A percentile compares a stretch with the other conserved stretches of the same genome.
phyloP scores from a whole-genome alignment of 1,139 yeast species.

The Yamadazyma pseudoaaseri region DNA sequence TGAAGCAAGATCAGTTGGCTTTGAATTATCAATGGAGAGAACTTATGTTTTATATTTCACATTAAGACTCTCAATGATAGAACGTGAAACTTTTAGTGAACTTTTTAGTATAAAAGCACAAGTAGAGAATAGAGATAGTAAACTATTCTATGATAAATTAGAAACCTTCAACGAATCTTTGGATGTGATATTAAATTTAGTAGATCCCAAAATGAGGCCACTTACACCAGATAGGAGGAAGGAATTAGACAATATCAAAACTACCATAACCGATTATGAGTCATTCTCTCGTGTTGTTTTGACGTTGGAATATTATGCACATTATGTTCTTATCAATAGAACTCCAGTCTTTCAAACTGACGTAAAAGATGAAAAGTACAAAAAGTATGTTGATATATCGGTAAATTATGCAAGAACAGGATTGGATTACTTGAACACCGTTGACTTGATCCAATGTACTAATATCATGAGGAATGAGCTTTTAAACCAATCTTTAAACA shows the following conservation, averaged over 20 bases:
- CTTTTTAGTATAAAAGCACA: slow-evolving; percentile 18
- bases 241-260: not conserved
- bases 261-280: not conserved
- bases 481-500: slow-evolving; percentile 30
- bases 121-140: slow-evolving; percentile 7
- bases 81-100: slow-evolving; percentile 18
- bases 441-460: slow-evolving; percentile 17
- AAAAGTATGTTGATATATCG: slow-evolving; percentile 20
- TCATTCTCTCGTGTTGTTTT: slow-evolving; percentile 3
- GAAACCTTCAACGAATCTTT: slow-evolving; percentile 17
- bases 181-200: slow-evolving; percentile 14
- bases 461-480: slow-evolving; percentile 31
- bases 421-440: slow-evolving; percentile 20
- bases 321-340: slow-evolving; percentile 33
- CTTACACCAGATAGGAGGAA: not conserved
- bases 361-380: slow-evolving; percentile 15
- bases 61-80: slow-evolving; percentile 18
- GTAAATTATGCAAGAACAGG: slow-evolving; percentile 35
- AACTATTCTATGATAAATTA: slow-evolving; percentile 9
- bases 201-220: slow-evolving; percentile 23
- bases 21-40: not conserved
- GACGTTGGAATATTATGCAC: slow-evolving; percentile 27
- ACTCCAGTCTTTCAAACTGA: slow-evolving; percentile 16
- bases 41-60: slow-evolving; percentile 1
- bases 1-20: not conserved